Conservation (phyloP, 345 rosid species). For the Orychophragmus violaceus region DNA sequence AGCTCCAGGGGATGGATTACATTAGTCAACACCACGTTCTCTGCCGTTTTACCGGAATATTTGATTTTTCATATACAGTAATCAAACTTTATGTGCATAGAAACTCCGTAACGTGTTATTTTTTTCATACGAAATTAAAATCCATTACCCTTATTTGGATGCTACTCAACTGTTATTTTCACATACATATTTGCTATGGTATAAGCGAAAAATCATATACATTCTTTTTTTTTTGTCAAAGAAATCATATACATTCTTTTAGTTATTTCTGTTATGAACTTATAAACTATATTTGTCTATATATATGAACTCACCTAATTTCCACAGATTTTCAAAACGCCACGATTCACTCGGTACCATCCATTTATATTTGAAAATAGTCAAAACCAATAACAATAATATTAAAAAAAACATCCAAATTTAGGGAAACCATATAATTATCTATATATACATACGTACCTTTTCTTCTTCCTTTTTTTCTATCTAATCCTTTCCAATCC, state of each 20-base stretch:
- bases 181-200: neutral
- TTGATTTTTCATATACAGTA: neutral
- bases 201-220: too few species aligned
- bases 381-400: neutral
- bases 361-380: neutral
- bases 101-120: neutral
- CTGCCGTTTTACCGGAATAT: neutral
- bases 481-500: neutral
- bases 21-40: slow-evolving; percentile 3
- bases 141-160: neutral
- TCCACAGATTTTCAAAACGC: neutral
- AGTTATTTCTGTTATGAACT: neutral
- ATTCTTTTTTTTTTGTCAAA: too few species aligned
- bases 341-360: neutral
- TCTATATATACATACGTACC: neutral
- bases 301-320: too few species aligned
- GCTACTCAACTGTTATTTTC: too few species aligned
- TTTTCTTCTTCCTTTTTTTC: neutral
- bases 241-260: neutral
- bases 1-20: slow-evolving; percentile 31
- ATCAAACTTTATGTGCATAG: slow-evolving; percentile 12
- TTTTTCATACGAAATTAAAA: neutral
- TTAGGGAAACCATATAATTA: neutral
- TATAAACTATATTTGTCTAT: neutral
- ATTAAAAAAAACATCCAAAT: neutral